These are phyloP conservation scores for Tuber microsphaerosporum DNA, from an alignment of 495 filamentous ascomycete species.

Conservation along the genomic window DNA sequence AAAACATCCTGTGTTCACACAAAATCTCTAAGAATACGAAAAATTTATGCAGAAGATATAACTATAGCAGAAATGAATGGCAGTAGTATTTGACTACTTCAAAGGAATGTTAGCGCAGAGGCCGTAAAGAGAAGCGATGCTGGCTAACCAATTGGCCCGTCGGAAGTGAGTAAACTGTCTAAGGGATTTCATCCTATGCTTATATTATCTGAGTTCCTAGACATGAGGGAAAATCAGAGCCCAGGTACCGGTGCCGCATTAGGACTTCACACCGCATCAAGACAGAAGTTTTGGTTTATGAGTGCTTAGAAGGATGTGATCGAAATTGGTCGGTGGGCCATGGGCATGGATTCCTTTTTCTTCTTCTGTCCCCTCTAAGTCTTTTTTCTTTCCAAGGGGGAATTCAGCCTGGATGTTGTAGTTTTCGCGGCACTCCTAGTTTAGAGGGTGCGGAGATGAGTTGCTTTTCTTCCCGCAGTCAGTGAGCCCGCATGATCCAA, in stretches of 20 bases:
- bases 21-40: not conserved
- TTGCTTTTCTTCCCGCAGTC: not conserved
- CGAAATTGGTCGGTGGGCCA: not conserved
- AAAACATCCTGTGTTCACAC: not conserved
- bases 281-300: not conserved
- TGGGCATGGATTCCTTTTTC: not conserved
- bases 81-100: not conserved
- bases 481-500: not conserved
- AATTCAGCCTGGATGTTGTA: not conserved
- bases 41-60: not conserved
- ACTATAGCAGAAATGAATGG: not conserved
- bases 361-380: not conserved
- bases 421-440: not conserved
- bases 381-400: not conserved
- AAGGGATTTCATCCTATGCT: not conserved
- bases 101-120: not conserved
- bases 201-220: not conserved
- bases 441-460: not conserved
- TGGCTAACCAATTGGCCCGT: not conserved
- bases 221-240: not conserved
- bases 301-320: not conserved
- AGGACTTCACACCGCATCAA: not conserved
- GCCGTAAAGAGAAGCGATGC: not conserved
- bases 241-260: not conserved
- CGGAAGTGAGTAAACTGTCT: not conserved